These are phyloP conservation scores for Magnolia sinica DNA, from an alignment of 164 flowering plant genomes.

Conservation along the genomic window DNA sequence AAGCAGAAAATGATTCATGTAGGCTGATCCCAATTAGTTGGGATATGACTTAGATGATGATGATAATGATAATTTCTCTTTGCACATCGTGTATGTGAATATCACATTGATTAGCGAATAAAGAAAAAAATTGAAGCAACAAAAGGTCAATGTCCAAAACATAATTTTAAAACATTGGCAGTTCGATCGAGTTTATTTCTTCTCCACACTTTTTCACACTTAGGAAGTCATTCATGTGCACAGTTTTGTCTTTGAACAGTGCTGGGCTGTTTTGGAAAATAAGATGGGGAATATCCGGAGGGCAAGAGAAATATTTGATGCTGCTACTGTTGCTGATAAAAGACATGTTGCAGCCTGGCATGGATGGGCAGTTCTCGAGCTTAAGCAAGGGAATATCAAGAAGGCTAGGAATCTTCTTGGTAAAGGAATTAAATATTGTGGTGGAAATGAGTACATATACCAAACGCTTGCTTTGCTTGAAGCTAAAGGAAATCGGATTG, in stretches of 20 bases:
- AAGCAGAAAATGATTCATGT: too few relatives aligned
- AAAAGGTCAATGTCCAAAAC: not conserved
- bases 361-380: conserved; percentile 95
- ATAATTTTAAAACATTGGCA: not conserved
- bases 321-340: conserved; percentile 91
- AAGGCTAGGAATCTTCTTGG: conserved; percentile 86
- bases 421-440: conserved; percentile 74
- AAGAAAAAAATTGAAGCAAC: not conserved
- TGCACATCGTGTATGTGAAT: not conserved
- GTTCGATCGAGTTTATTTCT: not conserved
- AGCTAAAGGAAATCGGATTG: conserved; percentile 67
- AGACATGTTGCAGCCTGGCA: conserved; percentile 95
- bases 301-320: conserved; percentile 92
- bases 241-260: conserved; percentile 39
- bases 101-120: not conserved
- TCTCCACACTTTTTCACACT: not conserved
- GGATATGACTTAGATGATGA: too few relatives aligned
- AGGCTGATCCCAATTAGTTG: too few relatives aligned
- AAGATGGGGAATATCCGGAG: conserved; percentile 73
- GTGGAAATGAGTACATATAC: conserved; percentile 85
- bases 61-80: too few relatives aligned
- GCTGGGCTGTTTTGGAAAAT: conserved; percentile 95
- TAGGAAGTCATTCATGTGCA: not conserved
- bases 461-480: conserved; percentile 92
- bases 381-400: conserved; percentile 75